Evolutionary conservation across 2,329 filamentous ascomycete species (phyloP), one percentile per base, ranked within the genome.

Genomic region (Colletotrichum cereale): DNA sequence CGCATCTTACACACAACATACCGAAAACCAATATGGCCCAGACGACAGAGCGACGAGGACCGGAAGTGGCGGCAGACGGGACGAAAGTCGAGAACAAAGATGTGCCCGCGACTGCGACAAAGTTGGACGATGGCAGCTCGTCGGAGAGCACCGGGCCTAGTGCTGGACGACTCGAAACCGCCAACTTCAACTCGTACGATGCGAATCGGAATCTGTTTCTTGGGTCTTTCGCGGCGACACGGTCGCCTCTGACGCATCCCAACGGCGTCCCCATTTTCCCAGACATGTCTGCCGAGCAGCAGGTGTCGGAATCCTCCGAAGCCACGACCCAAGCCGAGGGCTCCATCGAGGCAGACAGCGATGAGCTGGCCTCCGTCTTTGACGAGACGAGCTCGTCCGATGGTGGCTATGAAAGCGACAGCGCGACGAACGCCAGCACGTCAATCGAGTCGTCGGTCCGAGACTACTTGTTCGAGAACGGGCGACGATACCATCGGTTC

Each of bases 401-500:
- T 70, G 80, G 76, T 18, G 82, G 82, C 5, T 83, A 83, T 50
- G 80, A 79, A 44, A 83, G 80, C 16, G 82, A 83, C 36, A 77
- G 74, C 10, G 74, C 78, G 44, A 80, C 78, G 53, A 81, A 80
- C 24, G 81, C 75, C 40, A 83, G 80, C 62, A 83, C 82, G 14
- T 83, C 82, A 12, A 76, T 82, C 12, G 77, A 78, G 53, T 83
- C 82, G 3, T 80, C 79, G 47, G 80, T 88, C 31, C 80, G 84
- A 53, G 84, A 89, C 72, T 90, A 83, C 73, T 76, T 79, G 16
- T 84, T 82, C 71, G 87, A 89, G 75, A 89, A 90, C 75, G 88
- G 88, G n/a, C 83, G 88, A 31, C 83, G 88, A 34, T 90, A 90
- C 70, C 88, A 89, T 75, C 82, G 82, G 52, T 88, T 87, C 75